A percentile compares a stretch with the other conserved stretches of the same genome.
These are phyloP conservation scores for Ustilago vetiveriae DNA, from an alignment of 1,284 basidiomycete genomes.

Conservation along the genomic window DNA sequence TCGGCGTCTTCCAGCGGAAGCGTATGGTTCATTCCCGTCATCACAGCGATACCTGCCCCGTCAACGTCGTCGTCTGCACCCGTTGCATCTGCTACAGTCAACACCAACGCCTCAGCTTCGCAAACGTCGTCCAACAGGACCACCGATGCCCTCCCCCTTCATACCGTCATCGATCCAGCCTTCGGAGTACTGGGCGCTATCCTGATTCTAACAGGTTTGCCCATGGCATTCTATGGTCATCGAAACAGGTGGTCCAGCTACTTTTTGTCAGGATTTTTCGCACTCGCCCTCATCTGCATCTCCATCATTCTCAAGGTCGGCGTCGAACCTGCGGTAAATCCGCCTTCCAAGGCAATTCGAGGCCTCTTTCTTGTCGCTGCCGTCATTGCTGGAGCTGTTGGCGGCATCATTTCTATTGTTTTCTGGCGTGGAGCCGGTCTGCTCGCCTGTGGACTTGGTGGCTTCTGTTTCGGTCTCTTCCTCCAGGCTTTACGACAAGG, in stretches of 20 bases:
- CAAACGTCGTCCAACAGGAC: conserved; percentile 6
- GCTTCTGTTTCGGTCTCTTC: conserved; percentile 85
- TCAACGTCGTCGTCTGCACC: conserved; percentile 3
- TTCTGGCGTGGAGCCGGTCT: conserved; percentile 49
- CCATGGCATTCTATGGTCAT: conserved; percentile 87
- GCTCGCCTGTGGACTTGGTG: conserved; percentile 73
- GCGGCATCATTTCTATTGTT: conserved; percentile 74
- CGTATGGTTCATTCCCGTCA: conserved; percentile 39
- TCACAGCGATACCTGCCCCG: conserved; percentile 20
- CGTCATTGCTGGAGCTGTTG: conserved; percentile 80
- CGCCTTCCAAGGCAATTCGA: conserved; percentile 79
- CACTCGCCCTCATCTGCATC: conserved; percentile 82
- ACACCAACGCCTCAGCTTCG: conserved; percentile 6
- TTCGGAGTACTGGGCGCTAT: conserved; percentile 88
- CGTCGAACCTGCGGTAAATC: conserved; percentile 80
- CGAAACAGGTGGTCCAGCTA: conserved; percentile 49
- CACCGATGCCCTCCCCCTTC: conserved; percentile 32
- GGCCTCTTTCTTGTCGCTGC: conserved; percentile 89
- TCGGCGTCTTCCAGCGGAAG: conserved; percentile 31
- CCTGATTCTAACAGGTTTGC: conserved; percentile 86
- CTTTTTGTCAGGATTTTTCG: conserved; percentile 80
- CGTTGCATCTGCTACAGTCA: conserved; percentile 6
- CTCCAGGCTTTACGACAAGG: conserved; percentile 84
- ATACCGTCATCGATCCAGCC: conserved; percentile 76
- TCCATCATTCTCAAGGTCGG: conserved; percentile 91